Base-by-base conservation (phyloP, 192 early-diverging fungal species). In the Coemansia aciculifera region DNA sequence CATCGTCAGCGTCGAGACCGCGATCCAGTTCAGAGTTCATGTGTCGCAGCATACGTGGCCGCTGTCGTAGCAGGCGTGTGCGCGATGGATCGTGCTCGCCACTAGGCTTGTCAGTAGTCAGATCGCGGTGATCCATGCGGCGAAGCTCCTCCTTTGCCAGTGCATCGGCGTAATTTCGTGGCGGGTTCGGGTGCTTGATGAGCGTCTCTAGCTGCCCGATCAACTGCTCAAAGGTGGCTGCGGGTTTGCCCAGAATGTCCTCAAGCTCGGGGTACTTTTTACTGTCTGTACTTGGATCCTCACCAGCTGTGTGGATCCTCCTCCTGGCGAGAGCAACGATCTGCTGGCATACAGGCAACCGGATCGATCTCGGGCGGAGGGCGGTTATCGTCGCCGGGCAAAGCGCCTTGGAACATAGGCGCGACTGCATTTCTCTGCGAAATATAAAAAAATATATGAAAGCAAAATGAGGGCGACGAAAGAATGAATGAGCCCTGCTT, bases 81-180 rank as follows among this genome's bases (percentile, higher is more conserved):
- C 39, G 46, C 15, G 38, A 19, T 34, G 23, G 19, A 15, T 48
- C 57, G 8, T 32, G 44, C 7, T 69, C 62, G 1, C 57, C 59
- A 8, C 31, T 49, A n/a, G 24, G 19, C 31, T 59, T 64, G 10
- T 74, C 64, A 27, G 43, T n/a, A 5, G 57, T 48, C 48, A 81
- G 74, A 27, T 77, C 67, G 39, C 72, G 60, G 11, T 40, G 38
- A 43, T 75, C 81, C 34, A 51, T 48, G 13, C 68, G 59, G 24
- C 76, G 81, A 54, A 78, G 63, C 73, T 78, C 75, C 40, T 75
- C 71, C 59, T 83, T 83, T 64, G 73, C 81, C 60, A 83, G 59
- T n/a, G 81, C 81, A 66, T 83, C 81, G 19, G 64, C 81, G 13
- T 83, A 83, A 64, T 75, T 83, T 15, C 70, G 69, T 24, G 81